Percentiles rank a stretch among this genome's conserved stretches.
phyloP scores from a whole-genome alignment of 305 asterid genomes.

The Ruellia speciosa region DNA sequence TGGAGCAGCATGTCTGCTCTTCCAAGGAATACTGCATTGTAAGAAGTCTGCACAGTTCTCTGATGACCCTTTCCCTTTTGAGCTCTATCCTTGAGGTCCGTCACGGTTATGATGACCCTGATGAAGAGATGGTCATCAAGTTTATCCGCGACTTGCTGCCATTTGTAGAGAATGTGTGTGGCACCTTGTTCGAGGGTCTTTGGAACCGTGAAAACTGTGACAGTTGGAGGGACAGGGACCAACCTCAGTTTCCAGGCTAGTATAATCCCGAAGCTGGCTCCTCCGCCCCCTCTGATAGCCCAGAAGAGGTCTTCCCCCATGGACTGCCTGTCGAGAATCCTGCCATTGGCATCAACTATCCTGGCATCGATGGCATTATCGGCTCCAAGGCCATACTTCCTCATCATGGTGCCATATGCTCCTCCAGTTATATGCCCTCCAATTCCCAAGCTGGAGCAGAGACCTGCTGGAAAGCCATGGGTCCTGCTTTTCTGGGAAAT shows the following conservation, averaged over 20 bases:
- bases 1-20: conserved; percentile 33
- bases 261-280: conserved; percentile 63
- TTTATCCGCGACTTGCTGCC: conserved; percentile 59
- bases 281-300: conserved; percentile 29
- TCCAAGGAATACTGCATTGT: conserved; percentile 62
- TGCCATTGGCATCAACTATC: conserved; percentile 49
- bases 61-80: conserved; percentile 33
- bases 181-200: conserved; percentile 46
- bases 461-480: conserved; percentile 72
- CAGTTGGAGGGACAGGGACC: conserved; percentile 55
- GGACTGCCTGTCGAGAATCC: conserved; percentile 47
- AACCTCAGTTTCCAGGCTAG: conserved; percentile 52
- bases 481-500: conserved; percentile 51
- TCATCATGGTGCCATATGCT: conserved; percentile 73
- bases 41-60: conserved; percentile 36
- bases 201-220: conserved; percentile 63
- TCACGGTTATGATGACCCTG: conserved; percentile 45
- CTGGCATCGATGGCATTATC: conserved; percentile 69
- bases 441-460: conserved; percentile 61
- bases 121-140: conserved; percentile 64
- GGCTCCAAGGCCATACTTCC: conserved; percentile 73
- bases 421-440: conserved; percentile 87
- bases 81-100: conserved; percentile 17
- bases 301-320: conserved; percentile 80
- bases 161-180: conserved; percentile 41